These are phyloP conservation scores for Rhodotorula sp. DNA, from an alignment of 1,284 basidiomycete genomes.

Conservation along the genomic window DNA sequence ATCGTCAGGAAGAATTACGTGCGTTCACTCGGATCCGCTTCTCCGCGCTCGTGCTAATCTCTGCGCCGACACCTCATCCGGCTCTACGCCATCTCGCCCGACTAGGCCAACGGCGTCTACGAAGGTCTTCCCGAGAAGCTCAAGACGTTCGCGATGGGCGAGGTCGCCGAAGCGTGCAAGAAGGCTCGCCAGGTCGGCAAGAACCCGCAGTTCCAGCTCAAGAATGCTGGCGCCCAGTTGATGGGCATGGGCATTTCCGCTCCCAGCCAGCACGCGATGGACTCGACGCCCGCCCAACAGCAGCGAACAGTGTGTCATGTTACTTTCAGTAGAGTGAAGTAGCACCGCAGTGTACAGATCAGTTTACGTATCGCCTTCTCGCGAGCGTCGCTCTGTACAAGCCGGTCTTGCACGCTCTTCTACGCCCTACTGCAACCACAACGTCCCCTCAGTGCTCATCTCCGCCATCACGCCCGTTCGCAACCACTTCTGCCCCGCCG, in stretches of 20 bases:
- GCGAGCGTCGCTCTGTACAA: too few relatives aligned
- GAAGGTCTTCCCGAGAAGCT: conserved; percentile 44
- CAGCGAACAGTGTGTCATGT: too few relatives aligned
- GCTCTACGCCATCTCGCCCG: conserved; percentile 46
- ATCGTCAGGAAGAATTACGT: conserved; percentile 47
- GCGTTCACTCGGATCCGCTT: too few relatives aligned
- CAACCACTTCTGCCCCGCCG: conserved; percentile 19
- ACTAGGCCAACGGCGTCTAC: conserved; percentile 46
- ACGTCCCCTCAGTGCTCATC: conserved; percentile 30
- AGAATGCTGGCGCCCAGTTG: conserved; percentile 24
- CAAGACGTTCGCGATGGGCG: conserved; percentile 42
- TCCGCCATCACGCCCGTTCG: conserved; percentile 32
- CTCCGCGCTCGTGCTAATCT: too few relatives aligned
- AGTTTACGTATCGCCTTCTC: too few relatives aligned
- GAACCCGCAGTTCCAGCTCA: conserved; percentile 25
- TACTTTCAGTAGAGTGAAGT: too few relatives aligned
- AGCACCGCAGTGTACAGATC: too few relatives aligned
- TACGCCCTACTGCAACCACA: conserved; percentile 21
- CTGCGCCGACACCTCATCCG: conserved; percentile 38
- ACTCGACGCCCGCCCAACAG: too few relatives aligned
- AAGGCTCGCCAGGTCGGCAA: conserved; percentile 36
- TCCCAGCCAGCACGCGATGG: too few relatives aligned
- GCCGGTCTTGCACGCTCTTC: neutral
- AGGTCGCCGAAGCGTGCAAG: conserved; percentile 40
- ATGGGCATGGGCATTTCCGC: conserved; percentile 34